phyloP scores from a whole-genome alignment of 495 filamentous ascomycete genomes.

The Cladorrhinum samala region DNA sequence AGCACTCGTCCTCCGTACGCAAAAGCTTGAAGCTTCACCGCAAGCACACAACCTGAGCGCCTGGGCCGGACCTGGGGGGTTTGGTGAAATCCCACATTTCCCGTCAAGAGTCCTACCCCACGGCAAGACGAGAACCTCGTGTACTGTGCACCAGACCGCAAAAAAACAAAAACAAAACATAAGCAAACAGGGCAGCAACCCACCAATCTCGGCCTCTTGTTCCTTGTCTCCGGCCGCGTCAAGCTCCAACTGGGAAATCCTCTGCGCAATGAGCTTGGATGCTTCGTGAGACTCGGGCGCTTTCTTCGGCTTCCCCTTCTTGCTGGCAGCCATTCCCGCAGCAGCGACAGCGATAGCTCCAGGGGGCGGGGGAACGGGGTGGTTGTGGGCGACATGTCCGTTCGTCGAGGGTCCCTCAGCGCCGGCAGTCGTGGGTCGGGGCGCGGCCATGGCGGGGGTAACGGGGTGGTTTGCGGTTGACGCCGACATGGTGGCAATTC shows the following conservation, averaged over 20 bases:
- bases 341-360: slow-evolving; percentile 30
- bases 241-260: slow-evolving; percentile 91
- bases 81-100: too few species aligned
- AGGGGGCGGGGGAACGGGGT: slow-evolving; percentile 38
- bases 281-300: slow-evolving; percentile 74
- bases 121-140: background rate
- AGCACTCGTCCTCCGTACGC: slow-evolving; percentile 9
- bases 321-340: slow-evolving; percentile 22
- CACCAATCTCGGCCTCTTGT: slow-evolving; percentile 93
- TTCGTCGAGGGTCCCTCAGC: slow-evolving; percentile 24
- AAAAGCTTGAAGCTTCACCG: background rate
- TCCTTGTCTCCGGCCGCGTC: slow-evolving; percentile 92
- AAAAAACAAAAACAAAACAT: background rate
- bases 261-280: slow-evolving; percentile 81
- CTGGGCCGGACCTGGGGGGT: too few species aligned
- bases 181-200: slow-evolving; percentile 35
- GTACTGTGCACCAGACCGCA: background rate
- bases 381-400: slow-evolving; percentile 30
- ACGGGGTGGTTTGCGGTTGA: slow-evolving; percentile 23
- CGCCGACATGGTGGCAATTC: slow-evolving; percentile 12
- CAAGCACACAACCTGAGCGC: background rate
- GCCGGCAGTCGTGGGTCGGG: slow-evolving; percentile 25
- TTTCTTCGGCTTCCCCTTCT: slow-evolving; percentile 69
- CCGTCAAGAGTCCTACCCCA: too few species aligned
- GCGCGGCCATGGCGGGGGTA: slow-evolving; percentile 21